phyloP scores from a whole-genome alignment of 1,284 basidiomycete genomes.

The Tremellales sp. region DNA sequence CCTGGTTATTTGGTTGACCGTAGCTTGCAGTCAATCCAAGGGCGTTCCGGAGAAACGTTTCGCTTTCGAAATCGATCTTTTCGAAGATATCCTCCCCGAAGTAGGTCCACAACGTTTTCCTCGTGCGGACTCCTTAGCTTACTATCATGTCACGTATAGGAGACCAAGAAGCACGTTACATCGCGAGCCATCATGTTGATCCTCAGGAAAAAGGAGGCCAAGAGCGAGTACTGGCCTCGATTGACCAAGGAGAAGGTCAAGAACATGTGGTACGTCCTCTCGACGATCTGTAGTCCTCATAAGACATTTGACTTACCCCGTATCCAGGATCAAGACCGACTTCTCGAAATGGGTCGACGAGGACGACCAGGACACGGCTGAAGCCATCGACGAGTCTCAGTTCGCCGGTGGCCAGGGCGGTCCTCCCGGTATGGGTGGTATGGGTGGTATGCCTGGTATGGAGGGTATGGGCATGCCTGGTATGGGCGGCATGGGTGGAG shows the following conservation, averaged over 20 bases:
- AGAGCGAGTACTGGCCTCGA: constrained; percentile 81
- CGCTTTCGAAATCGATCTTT: constrained; percentile 69
- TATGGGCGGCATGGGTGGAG: constrained; percentile 49
- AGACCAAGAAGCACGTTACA: constrained; percentile 60
- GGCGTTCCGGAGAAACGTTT: constrained; percentile 61
- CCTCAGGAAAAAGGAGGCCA: constrained; percentile 72
- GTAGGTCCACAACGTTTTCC: constrained; percentile 49
- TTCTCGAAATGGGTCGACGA: constrained; percentile 92
- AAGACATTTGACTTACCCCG: not conserved
- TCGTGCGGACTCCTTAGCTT: constrained; percentile 3
- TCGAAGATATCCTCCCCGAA: constrained; percentile 66
- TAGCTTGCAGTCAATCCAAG: constrained; percentile 50
- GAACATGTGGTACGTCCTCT: constrained; percentile 31
- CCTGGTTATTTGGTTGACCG: constrained; percentile 2
- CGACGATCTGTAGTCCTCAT: not conserved
- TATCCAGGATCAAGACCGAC: constrained; percentile 75
- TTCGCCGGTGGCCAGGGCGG: constrained; percentile 15
- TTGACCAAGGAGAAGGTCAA: constrained; percentile 81
- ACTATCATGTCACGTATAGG: constrained; percentile 54
- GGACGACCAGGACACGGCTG: constrained; percentile 78
- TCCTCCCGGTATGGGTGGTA: constrained; percentile 23
- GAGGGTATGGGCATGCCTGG: constrained; percentile 48
- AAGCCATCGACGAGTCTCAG: constrained; percentile 37
- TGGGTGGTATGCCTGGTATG: constrained; percentile 44
- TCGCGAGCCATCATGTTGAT: constrained; percentile 64